phyloP scores from a whole-genome alignment of 352 stramenopile genomes.

The Globisporangium abappressorium region DNA sequence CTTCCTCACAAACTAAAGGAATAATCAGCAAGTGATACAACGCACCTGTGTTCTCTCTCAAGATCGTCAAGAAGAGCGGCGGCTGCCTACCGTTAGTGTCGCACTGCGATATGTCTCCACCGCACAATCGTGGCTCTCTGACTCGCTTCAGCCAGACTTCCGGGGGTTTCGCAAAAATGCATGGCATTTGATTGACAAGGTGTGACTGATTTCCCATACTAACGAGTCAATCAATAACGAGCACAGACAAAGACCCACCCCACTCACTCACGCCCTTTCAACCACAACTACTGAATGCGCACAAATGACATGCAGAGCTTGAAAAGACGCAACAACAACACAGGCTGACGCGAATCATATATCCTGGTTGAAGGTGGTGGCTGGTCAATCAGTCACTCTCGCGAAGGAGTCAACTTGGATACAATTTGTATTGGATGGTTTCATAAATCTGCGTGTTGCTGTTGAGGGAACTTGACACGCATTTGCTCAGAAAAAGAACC shows the following conservation, averaged over 20 bases:
- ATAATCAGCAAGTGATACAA: no score
- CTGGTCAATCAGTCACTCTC: neutral
- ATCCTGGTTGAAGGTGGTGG: neutral
- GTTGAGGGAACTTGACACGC: neutral
- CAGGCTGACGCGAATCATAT: neutral
- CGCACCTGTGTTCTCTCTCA: neutral
- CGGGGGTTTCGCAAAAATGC: neutral
- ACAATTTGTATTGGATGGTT: neutral
- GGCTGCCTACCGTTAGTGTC: neutral
- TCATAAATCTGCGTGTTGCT: neutral
- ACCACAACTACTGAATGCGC: neutral
- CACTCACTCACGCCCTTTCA: neutral
- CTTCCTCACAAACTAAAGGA: neutral
- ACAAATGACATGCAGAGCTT: neutral
- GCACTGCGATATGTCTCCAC: conserved; percentile 4
- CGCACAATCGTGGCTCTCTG: neutral
- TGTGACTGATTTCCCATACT: neutral
- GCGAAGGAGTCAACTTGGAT: neutral
- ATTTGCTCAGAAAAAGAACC: neutral
- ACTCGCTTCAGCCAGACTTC: neutral
- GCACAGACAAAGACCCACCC: neutral
- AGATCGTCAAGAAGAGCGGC: neutral
- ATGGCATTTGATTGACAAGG: neutral
- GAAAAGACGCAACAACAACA: neutral
- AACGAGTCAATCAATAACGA: neutral